Evolutionary conservation across 306 rosid species (phyloP).

Genomic region (Prunus fruticosa): DNA sequence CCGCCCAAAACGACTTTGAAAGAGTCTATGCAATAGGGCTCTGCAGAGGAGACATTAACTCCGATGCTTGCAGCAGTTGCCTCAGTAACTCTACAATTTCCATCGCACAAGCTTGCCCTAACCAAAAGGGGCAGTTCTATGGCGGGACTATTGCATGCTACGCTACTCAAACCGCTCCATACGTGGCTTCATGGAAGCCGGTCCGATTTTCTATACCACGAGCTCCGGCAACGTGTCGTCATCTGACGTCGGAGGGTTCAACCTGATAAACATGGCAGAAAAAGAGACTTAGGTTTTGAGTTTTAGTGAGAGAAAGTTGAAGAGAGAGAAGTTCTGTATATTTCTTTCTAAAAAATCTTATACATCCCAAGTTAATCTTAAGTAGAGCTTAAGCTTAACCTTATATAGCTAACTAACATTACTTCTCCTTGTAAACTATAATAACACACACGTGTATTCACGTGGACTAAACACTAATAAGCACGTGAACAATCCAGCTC

Average conservation of each 20-base stretch:
- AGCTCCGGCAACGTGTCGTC: not conserved
- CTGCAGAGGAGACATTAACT: constrained; percentile 13
- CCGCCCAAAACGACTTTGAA: not conserved
- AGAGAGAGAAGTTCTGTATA: too few species aligned
- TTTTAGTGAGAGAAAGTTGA: too few species aligned
- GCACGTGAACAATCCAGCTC: too few species aligned
- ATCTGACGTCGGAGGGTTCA: not conserved
- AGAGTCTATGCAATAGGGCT: not conserved
- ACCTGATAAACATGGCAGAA: not conserved
- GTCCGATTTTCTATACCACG: too few species aligned
- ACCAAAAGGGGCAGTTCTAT: not conserved
- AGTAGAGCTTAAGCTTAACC: too few species aligned
- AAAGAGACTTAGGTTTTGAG: too few species aligned
- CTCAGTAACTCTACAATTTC: not conserved
- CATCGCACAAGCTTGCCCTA: not conserved
- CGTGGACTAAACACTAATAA: too few species aligned
- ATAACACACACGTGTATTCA: too few species aligned
- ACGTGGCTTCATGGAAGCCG: not conserved
- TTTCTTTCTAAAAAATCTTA: too few species aligned
- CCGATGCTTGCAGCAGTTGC: not conserved
- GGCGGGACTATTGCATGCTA: constrained; percentile 18
- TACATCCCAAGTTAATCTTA: too few species aligned
- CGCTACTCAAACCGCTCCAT: constrained; percentile 17
- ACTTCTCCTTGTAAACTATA: too few species aligned
- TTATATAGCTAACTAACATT: too few species aligned